Percentiles rank a stretch among this genome's conserved stretches.
These are phyloP conservation scores for Salmacisia buchloeana DNA, from an alignment of 1,284 basidiomycete species.

Conservation along the genomic window DNA sequence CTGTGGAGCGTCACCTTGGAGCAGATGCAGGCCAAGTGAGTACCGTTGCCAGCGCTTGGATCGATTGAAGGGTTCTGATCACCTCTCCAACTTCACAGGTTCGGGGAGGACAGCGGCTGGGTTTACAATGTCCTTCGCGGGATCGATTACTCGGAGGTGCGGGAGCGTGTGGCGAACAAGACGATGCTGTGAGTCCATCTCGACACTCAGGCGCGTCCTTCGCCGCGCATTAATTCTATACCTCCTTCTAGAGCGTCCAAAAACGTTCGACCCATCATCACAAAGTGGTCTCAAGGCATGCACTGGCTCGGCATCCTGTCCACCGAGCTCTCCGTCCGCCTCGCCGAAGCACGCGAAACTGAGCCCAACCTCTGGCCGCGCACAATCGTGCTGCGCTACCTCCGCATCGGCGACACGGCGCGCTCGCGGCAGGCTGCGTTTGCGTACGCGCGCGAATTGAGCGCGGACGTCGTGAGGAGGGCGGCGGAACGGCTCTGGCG, in stretches of 20 bases:
- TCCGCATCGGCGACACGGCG: constrained; percentile 59
- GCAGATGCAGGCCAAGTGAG: constrained; percentile 67
- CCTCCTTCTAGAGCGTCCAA: constrained; percentile 25
- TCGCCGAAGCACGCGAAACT: constrained; percentile 72
- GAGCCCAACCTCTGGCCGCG: constrained; percentile 79
- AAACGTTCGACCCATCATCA: constrained; percentile 37
- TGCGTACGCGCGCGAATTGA: constrained; percentile 69
- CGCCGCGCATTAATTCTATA: background rate
- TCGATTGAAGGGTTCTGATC: background rate
- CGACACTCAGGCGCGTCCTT: background rate
- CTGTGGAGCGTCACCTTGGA: constrained; percentile 57
- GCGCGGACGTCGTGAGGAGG: constrained; percentile 69
- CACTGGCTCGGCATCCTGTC: constrained; percentile 88
- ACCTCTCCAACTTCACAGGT: constrained; percentile 38
- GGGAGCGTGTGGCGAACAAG: constrained; percentile 38
- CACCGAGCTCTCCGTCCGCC: constrained; percentile 76
- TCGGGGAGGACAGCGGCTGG: constrained; percentile 68
- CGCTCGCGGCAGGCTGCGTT: constrained; percentile 76
- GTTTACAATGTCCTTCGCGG: constrained; percentile 77
- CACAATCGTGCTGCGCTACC: constrained; percentile 64
- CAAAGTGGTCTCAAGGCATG: constrained; percentile 47
- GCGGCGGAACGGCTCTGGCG: constrained; percentile 79
- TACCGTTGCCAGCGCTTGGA: background rate
- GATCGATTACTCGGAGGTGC: constrained; percentile 83
- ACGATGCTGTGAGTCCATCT: constrained; percentile 26